A percentile compares a stretch with the other conserved stretches of the same genome.
Evolutionary conservation across 768 basidiomycete species (phyloP).

Genomic region (Lentinula detonsa): DNA sequence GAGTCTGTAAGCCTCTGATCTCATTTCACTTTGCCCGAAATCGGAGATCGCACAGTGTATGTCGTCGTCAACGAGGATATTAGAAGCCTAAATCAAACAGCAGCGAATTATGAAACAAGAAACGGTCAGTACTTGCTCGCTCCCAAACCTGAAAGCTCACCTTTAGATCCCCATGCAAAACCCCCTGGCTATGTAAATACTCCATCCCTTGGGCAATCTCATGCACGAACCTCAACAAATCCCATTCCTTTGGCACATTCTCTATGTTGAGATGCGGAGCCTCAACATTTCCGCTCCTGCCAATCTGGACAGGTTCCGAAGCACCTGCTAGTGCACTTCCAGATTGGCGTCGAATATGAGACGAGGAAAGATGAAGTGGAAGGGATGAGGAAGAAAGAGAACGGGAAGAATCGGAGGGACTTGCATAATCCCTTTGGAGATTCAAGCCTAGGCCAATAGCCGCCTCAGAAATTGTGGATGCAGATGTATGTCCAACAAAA

Average conservation of each 20-base stretch:
- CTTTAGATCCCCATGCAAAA: slow-evolving; percentile 81
- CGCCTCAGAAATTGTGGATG: neutral
- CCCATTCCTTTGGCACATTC: slow-evolving; percentile 25
- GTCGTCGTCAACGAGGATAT: slow-evolving; percentile 68
- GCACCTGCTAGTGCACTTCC: neutral
- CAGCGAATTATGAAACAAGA: neutral
- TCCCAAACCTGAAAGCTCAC: slow-evolving; percentile 25
- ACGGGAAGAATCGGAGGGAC: neutral
- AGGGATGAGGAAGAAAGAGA: neutral
- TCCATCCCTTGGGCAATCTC: slow-evolving; percentile 80
- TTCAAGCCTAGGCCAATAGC: neutral
- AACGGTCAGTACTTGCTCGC: neutral
- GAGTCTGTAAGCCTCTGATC: slow-evolving; percentile 59
- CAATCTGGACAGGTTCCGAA: neutral
- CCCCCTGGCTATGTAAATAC: slow-evolving; percentile 63
- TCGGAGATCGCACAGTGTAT: slow-evolving; percentile 71
- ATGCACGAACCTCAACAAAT: slow-evolving; percentile 56
- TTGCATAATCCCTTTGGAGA: neutral
- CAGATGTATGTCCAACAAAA: neutral
- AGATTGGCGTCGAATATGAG: too few species aligned
- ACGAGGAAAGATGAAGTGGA: neutral
- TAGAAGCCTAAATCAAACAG: slow-evolving; percentile 43
- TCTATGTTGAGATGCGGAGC: slow-evolving; percentile 9
- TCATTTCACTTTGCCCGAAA: slow-evolving; percentile 81
- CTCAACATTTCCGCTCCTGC: neutral